These are phyloP conservation scores for Ophidiomyces ophidiicola DNA, from an alignment of 2,329 filamentous ascomycete genomes.

Conservation along the genomic window DNA sequence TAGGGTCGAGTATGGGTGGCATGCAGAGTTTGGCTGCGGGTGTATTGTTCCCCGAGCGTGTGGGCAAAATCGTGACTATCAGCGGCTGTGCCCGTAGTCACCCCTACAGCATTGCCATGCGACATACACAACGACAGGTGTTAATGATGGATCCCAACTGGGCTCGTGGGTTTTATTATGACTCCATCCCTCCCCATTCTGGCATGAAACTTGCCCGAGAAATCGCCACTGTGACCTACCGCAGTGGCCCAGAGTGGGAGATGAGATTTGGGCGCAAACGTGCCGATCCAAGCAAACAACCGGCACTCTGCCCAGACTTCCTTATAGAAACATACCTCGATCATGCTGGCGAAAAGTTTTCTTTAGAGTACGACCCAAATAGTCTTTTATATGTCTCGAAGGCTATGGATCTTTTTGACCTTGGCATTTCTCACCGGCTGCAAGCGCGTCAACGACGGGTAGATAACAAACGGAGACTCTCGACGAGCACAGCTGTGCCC, in stretches of 20 bases:
- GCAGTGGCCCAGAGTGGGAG: slow-evolving; percentile 95
- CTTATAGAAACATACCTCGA: slow-evolving; percentile 97
- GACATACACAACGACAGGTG: slow-evolving; percentile 92
- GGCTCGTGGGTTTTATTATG: slow-evolving; percentile 91
- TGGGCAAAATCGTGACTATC: slow-evolving; percentile 74
- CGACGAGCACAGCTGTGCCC: slow-evolving; percentile 29
- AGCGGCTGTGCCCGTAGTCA: slow-evolving; percentile 89
- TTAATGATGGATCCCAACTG: slow-evolving; percentile 99
- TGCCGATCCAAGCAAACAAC: slow-evolving; percentile 73
- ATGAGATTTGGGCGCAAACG: slow-evolving; percentile 78
- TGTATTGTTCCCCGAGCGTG: slow-evolving; percentile 66
- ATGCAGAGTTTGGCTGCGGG: slow-evolving; percentile 93
- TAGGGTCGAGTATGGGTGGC: slow-evolving; percentile 94
- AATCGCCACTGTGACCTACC: slow-evolving; percentile 95
- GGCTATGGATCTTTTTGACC: slow-evolving; percentile 96
- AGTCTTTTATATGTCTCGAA: slow-evolving; percentile 93
- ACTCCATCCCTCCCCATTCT: slow-evolving; percentile 72
- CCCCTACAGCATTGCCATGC: slow-evolving; percentile 97
- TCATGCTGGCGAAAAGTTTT: slow-evolving; percentile 97
- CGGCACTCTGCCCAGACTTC: slow-evolving; percentile 92
- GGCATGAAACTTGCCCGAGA: slow-evolving; percentile 97
- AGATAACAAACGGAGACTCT: slow-evolving; percentile 47
- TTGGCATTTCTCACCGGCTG: slow-evolving; percentile 59
- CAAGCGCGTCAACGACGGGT: slow-evolving; percentile 51
- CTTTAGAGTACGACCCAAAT: slow-evolving; percentile 90